These are phyloP conservation scores for Punctularia strigosozonata DNA, from an alignment of 768 basidiomycete genomes.

Conservation along the genomic window DNA sequence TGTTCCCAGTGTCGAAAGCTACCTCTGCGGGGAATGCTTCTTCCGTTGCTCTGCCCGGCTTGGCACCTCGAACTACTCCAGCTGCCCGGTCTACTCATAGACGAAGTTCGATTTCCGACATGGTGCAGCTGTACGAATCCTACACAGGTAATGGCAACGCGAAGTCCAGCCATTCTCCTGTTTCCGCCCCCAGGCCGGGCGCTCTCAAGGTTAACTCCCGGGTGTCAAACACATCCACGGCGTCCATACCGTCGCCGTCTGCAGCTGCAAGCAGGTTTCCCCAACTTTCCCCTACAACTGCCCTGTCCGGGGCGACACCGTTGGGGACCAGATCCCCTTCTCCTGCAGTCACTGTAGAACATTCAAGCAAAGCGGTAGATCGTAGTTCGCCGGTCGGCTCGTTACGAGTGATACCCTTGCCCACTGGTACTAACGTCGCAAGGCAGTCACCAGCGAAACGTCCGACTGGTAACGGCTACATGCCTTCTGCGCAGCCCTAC, in stretches of 20 bases:
- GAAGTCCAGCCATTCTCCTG: constrained; percentile 16
- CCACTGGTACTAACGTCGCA: no score
- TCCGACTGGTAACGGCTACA: no score
- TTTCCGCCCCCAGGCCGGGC: constrained; percentile 16
- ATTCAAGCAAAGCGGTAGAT: no score
- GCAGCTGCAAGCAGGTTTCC: constrained; percentile 8
- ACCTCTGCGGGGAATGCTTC: constrained; percentile 33
- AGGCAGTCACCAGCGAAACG: no score
- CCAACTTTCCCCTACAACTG: constrained; percentile 11
- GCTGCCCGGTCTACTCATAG: constrained; percentile 31
- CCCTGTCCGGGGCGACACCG: no score
- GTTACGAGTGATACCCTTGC: no score
- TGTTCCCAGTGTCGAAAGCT: constrained; percentile 40
- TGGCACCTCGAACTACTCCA: constrained; percentile 36
- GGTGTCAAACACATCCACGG: no score
- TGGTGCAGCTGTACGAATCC: constrained; percentile 75
- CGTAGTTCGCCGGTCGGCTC: no score
- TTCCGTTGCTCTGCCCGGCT: constrained; percentile 18
- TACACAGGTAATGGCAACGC: constrained; percentile 43
- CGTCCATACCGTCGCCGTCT: constrained; percentile 14
- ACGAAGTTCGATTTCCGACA: constrained; percentile 74
- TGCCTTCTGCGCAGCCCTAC: no score
- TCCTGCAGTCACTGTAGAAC: no score
- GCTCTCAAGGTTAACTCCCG: constrained; percentile 11
- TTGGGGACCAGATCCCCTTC: no score